phyloP scores from a whole-genome alignment of 352 stramenopile genomes.

The Globisporangium apiculatum region DNA sequence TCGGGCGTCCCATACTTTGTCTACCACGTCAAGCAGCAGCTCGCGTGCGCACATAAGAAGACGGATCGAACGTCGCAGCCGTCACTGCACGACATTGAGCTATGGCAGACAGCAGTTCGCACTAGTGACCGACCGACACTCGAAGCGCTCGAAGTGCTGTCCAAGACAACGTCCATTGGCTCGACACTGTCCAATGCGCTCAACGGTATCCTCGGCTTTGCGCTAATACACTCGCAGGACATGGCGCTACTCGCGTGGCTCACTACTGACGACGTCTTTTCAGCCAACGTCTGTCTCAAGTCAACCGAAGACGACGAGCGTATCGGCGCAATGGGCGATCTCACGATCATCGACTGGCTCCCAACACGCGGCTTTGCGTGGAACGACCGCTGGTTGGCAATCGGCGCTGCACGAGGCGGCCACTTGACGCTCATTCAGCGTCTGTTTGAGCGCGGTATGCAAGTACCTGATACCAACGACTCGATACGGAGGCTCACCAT shows the following conservation, averaged over 20 bases:
- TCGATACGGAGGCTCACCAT: too few relatives aligned
- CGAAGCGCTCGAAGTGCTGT: neutral
- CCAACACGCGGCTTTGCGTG: too few relatives aligned
- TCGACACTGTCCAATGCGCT: neutral
- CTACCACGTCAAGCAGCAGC: conserved; percentile 1
- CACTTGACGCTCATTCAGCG: too few relatives aligned
- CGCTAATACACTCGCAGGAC: neutral
- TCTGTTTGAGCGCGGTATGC: too few relatives aligned
- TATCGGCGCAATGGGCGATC: too few relatives aligned
- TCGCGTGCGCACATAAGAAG: neutral
- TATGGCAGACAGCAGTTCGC: conserved; percentile 2
- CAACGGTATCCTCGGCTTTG: neutral
- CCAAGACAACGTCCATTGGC: neutral
- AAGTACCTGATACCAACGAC: too few relatives aligned
- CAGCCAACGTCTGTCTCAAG: conserved; percentile 1
- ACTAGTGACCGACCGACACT: neutral
- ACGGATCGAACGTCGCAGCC: neutral
- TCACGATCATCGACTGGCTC: too few relatives aligned
- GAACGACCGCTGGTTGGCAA: too few relatives aligned
- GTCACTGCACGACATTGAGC: neutral
- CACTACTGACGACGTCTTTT: neutral
- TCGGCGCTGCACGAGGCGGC: too few relatives aligned
- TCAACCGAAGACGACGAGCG: too few relatives aligned
- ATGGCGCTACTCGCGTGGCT: conserved; percentile 6
- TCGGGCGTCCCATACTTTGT: neutral